Base-by-base conservation (phyloP, 805 yeast genomes). In the Lipomyces yamadae region DNA sequence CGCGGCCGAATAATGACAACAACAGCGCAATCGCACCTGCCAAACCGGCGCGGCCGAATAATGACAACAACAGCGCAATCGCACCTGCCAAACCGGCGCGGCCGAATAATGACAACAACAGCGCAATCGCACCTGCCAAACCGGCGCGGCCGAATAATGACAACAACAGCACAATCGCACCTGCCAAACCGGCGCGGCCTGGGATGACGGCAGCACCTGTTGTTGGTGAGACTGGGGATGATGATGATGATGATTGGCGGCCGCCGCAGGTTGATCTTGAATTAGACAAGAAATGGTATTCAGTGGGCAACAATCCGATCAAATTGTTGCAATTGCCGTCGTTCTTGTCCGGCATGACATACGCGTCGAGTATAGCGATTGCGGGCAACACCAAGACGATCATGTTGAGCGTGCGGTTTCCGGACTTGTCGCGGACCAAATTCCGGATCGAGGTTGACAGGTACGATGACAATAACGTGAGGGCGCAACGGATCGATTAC, bases 391-490 rank as follows among this genome's bases (percentile, higher is more conserved):
- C 39, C 24, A 64, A 66, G 24, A 61, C 64, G 30, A 67, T 77
- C 54, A 65, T 65, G 8, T 34, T 77, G 13, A 70, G 75, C 2
- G 68, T 76, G 45, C 73, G 80, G 18, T 70, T 74, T 39, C 67
- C 74, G 24, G 81, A 77, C 59, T 70, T 78, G 37, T 69, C 76
- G 2, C 72, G 78, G 50, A 68, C 75, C 50, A 73, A 73, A 66
- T 70, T 78, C 62, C 55, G 65, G 11, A 70, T 78, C 30, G 74
- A 64, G 58, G 77, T 73, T 70, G 72, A 37, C 52, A 76, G n/a
- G 74, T 77, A 15, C 74, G 81, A 54, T 74, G 82, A 2, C 52
- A 52, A 29, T n/a, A 52, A 29, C n/a, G 55, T 32, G 82, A 78
- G 30, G 11, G 79, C 81, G 4, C 72, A 76, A 56, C 67, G 78